phyloP scores from a whole-genome alignment of 139 green algal genomes.

The Ostreobium quekettii region DNA sequence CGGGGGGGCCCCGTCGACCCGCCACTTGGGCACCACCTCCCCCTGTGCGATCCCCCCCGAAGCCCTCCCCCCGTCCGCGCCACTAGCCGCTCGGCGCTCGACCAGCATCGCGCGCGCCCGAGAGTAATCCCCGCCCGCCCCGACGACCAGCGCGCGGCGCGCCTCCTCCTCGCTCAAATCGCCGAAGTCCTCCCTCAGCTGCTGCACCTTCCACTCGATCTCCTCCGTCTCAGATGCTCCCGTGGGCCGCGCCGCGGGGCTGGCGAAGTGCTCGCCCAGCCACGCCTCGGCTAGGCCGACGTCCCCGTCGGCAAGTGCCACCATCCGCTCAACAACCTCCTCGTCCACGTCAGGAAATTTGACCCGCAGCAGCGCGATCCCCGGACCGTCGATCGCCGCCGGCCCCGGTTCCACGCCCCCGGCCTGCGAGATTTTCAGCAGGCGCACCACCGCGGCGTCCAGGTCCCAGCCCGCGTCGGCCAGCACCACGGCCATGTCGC shows the following conservation, averaged over 20 bases:
- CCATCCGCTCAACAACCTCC: neutral
- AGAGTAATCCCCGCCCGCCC: no score
- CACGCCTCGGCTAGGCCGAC: neutral
- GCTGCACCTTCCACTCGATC: neutral
- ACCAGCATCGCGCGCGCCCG: no score
- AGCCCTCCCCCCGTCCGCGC: no score
- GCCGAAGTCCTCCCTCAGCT: neutral
- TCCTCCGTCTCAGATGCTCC: neutral
- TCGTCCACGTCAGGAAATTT: neutral
- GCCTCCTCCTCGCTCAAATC: neutral
- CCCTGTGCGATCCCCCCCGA: no score
- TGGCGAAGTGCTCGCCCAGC: neutral
- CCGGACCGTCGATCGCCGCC: neutral
- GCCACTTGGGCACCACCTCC: no score
- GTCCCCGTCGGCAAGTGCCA: neutral
- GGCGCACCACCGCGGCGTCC: neutral
- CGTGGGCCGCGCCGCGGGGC: neutral
- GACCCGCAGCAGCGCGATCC: neutral
- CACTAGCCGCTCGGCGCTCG: no score
- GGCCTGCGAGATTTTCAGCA: neutral
- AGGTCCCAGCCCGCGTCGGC: no score
- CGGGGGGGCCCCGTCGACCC: no score
- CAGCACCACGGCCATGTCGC: neutral
- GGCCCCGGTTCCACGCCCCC: neutral
- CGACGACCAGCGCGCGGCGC: neutral